phyloP scores from a whole-genome alignment of 306 rosid species.

The Quercus agrifolia region DNA sequence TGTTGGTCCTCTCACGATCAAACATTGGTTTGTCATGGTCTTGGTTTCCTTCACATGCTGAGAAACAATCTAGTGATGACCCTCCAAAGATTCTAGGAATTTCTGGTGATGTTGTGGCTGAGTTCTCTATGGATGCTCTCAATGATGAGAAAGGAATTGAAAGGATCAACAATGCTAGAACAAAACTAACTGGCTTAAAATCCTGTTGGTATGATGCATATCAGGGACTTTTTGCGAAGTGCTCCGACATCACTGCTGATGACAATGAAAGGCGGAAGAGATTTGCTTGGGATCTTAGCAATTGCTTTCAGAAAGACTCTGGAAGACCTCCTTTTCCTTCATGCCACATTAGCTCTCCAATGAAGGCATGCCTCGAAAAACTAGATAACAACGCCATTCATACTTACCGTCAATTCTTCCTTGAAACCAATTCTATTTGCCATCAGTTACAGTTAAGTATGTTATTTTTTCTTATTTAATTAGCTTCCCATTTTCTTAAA shows the following conservation, averaged over 20 bases:
- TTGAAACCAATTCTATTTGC: slow-evolving; percentile 79
- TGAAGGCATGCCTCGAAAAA: slow-evolving; percentile 41
- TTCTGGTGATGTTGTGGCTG: slow-evolving; percentile 28
- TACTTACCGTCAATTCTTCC: slow-evolving; percentile 81
- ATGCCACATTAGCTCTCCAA: slow-evolving; percentile 45
- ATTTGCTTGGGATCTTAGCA: slow-evolving; percentile 85
- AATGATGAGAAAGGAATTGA: slow-evolving; percentile 48
- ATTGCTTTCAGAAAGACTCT: slow-evolving; percentile 82
- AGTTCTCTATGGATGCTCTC: slow-evolving; percentile 58
- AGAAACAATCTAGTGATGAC: slow-evolving; percentile 21
- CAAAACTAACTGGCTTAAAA: slow-evolving; percentile 42
- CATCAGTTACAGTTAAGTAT: slow-evolving; percentile 77
- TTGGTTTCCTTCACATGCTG: slow-evolving; percentile 53
- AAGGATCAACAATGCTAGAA: slow-evolving; percentile 52
- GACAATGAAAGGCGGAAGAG: slow-evolving; percentile 62
- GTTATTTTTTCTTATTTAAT: no score
- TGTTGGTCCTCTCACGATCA: slow-evolving; percentile 20
- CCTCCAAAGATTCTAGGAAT: slow-evolving; percentile 5
- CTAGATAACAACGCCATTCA: slow-evolving; percentile 55
- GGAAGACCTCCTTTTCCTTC: slow-evolving; percentile 60
- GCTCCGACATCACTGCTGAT: slow-evolving; percentile 56
- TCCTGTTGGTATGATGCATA: slow-evolving; percentile 77
- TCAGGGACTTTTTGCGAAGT: slow-evolving; percentile 58
- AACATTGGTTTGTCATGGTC: slow-evolving; percentile 49
- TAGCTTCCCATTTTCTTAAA: background rate